phyloP scores from a whole-genome alignment of 1,284 basidiomycete genomes.

The Megacollybia platyphylla region DNA sequence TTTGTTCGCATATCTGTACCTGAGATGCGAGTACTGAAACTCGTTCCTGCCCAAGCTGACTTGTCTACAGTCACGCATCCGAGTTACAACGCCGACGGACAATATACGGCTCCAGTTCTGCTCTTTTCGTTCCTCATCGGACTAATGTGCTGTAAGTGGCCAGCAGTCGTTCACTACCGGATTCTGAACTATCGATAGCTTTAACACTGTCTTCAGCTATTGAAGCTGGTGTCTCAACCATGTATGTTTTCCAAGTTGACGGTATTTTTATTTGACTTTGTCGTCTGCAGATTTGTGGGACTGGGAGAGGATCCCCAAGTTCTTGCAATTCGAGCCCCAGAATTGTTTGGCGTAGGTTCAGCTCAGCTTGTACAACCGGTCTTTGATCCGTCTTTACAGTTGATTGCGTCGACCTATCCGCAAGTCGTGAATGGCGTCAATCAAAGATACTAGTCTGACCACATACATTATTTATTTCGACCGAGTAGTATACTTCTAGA shows the following conservation, averaged over 20 bases:
- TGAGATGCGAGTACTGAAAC: conserved; percentile 40
- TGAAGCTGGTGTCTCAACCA: conserved; percentile 75
- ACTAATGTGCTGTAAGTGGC: conserved; percentile 48
- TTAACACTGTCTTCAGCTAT: conserved; percentile 59
- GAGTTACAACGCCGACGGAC: conserved; percentile 57
- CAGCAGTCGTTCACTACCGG: conserved; percentile 1
- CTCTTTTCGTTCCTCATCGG: conserved; percentile 78
- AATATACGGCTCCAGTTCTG: conserved; percentile 68
- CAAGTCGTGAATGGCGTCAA: conserved; percentile 39
- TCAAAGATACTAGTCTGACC: too few species aligned
- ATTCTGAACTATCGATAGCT: conserved; percentile 22
- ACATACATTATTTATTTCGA: too few species aligned
- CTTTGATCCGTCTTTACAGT: conserved; percentile 17
- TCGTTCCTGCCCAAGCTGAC: background rate
- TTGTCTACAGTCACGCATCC: conserved; percentile 47
- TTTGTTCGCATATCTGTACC: conserved; percentile 74
- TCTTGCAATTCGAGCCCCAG: conserved; percentile 62
- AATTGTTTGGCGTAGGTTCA: conserved; percentile 45
- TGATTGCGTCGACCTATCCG: conserved; percentile 51
- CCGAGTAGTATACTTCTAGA: too few species aligned
- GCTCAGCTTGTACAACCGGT: background rate
- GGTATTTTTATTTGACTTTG: background rate
- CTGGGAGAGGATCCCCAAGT: conserved; percentile 74
- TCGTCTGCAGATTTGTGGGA: conserved; percentile 55
- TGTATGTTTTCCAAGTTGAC: conserved; percentile 27